These are phyloP conservation scores for Platanthera zijinensis DNA, from an alignment of 106 monocot genomes.

Conservation along the genomic window DNA sequence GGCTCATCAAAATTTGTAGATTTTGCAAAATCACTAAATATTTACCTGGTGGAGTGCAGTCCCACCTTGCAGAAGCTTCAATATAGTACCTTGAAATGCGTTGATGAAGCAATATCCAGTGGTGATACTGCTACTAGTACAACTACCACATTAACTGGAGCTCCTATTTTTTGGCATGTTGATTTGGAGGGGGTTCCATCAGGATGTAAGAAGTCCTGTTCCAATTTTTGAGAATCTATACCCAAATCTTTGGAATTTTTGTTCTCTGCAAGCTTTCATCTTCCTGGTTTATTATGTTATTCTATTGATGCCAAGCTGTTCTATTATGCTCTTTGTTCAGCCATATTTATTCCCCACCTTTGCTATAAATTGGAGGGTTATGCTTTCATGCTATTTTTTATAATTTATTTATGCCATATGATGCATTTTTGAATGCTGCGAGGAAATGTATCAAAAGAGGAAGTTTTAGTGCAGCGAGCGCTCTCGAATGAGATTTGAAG, in stretches of 20 bases:
- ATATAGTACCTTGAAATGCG: slow-evolving; percentile 56
- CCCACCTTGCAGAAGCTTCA: slow-evolving; percentile 79
- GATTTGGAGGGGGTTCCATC: slow-evolving; percentile 71
- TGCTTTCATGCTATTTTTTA: background rate
- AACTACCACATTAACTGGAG: slow-evolving; percentile 37
- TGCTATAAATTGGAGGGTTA: background rate
- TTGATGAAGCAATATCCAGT: slow-evolving; percentile 28
- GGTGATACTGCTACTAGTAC: slow-evolving; percentile 19
- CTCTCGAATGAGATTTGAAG: too few relatives aligned
- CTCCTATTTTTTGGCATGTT: slow-evolving; percentile 69
- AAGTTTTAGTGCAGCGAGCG: too few relatives aligned
- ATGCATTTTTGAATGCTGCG: too few relatives aligned
- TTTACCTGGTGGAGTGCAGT: slow-evolving; percentile 94
- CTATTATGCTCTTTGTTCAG: background rate
- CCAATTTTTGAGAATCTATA: background rate
- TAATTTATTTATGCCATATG: background rate
- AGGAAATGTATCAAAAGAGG: too few relatives aligned
- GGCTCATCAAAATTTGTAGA: slow-evolving; percentile 72
- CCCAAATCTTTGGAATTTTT: background rate
- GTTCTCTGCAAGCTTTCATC: background rate
- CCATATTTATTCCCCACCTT: background rate
- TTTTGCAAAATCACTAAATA: slow-evolving; percentile 62
- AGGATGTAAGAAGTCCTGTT: slow-evolving; percentile 60
- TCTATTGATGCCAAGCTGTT: background rate
- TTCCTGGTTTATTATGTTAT: background rate